phyloP scores from a whole-genome alignment of 345 rosid species.

The Euphorbia peplus region DNA sequence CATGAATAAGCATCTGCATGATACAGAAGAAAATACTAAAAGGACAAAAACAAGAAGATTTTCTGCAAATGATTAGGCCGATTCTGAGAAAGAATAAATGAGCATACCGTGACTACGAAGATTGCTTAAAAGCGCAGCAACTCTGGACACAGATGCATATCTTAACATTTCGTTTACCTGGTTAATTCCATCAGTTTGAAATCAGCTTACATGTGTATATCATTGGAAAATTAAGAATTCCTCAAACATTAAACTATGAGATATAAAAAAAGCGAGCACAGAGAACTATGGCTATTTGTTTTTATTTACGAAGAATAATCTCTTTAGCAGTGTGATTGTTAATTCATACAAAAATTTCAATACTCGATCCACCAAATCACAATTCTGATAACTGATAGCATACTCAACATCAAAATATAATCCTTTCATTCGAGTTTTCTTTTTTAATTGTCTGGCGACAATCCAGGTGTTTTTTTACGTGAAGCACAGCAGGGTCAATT shows the following conservation, averaged over 20 bases:
- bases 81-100: background rate
- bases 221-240: background rate
- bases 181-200: constrained; percentile 12
- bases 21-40: background rate
- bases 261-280: background rate
- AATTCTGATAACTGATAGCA: background rate
- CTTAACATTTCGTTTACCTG: constrained; percentile 77
- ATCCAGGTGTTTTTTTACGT: background rate
- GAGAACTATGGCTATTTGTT: background rate
- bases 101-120: constrained; percentile 73
- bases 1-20: constrained; percentile 5
- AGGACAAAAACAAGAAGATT: background rate
- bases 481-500: background rate
- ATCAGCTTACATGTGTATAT: too few species aligned
- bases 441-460: background rate
- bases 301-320: background rate
- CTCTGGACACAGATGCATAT: constrained; percentile 53
- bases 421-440: background rate
- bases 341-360: background rate
- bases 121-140: constrained; percentile 60
- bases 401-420: background rate
- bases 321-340: background rate
- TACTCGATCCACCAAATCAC: background rate
- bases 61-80: background rate
- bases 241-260: background rate